Conservation (phyloP, 2,329 filamentous ascomycete genomes). For the Cladorrhinum sp. region DNA sequence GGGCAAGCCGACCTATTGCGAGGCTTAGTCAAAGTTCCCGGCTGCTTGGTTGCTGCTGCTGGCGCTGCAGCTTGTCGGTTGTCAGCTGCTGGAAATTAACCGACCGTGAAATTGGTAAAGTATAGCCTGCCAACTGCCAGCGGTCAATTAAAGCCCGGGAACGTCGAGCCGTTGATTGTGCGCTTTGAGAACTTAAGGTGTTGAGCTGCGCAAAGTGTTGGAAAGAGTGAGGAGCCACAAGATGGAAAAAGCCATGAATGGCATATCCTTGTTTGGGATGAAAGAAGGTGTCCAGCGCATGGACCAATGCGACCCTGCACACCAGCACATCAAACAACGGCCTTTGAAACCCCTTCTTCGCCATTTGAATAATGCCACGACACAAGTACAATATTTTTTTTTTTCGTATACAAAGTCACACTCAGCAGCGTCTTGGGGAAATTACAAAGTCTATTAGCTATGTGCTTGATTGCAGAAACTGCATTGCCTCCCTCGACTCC, state of each 20-base stretch:
- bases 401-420: neutral
- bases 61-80: neutral
- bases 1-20: neutral
- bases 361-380: neutral
- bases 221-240: neutral
- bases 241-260: neutral
- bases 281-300: neutral
- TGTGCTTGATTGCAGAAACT: constrained; percentile 11
- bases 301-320: neutral
- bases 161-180: neutral
- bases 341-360: neutral
- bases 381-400: neutral
- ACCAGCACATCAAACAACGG: neutral
- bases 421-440: neutral
- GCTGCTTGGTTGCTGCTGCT: neutral
- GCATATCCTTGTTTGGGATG: neutral
- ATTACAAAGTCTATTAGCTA: constrained; percentile 25
- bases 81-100: neutral
- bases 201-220: neutral
- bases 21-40: neutral
- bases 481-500: constrained; percentile 9
- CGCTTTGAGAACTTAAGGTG: neutral
- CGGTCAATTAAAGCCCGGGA: neutral
- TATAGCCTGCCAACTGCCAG: neutral
- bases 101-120: neutral